Base-by-base conservation (phyloP, 768 basidiomycete genomes). In the Rhizopogon salebrosus region DNA sequence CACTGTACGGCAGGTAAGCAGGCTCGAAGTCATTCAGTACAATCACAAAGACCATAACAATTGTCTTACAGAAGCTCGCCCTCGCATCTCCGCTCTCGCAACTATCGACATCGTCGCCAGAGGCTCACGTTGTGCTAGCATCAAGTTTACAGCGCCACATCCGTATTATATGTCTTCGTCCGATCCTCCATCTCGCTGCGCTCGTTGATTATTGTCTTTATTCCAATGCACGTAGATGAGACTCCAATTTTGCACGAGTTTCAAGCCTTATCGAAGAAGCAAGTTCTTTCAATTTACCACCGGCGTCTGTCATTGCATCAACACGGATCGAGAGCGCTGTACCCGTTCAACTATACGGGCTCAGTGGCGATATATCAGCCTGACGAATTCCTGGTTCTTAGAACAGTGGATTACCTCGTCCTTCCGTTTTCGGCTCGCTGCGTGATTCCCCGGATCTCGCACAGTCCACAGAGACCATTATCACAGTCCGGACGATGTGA, bases 291-390 rank as follows among this genome's bases (percentile, higher is more conserved):
- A 91, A 92, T 70, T 98, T 97, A 61, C 85, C 89, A 54, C 98
- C 92, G 8, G 85, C 77, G 56, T 97, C 93, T 37, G 95, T 88
- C 41, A 99, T 85, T 6, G 97, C 97, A 60, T 99, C 97, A 35
- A 98, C 92, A 70, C 97, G 95, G 62, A 97, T 92, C 4, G 95
- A 95, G 11, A 99, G 83, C 1, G 97, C 91, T 3, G 95, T 86
- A 77, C 98, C 98, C 42, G 97, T 98, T 45, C 95, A 29, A 98
- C 93, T 97, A 99, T 99, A 64, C 97, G 91, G 20, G 97, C 87
- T 90, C 61, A 6, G 49, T 48, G 29, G 41, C 8, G 34, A 11
- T 4, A 45, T 31, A 16, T 46, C 45, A 46, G 29, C 45, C 8
- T 10, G 20, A 23, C 45, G 14, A 34, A 34, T 13, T 60, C 48